Evolutionary conservation across 2,329 filamentous ascomycete genomes (phyloP), one percentile per base, ranked within the genome.

Genomic region (Biscogniauxia sp.): DNA sequence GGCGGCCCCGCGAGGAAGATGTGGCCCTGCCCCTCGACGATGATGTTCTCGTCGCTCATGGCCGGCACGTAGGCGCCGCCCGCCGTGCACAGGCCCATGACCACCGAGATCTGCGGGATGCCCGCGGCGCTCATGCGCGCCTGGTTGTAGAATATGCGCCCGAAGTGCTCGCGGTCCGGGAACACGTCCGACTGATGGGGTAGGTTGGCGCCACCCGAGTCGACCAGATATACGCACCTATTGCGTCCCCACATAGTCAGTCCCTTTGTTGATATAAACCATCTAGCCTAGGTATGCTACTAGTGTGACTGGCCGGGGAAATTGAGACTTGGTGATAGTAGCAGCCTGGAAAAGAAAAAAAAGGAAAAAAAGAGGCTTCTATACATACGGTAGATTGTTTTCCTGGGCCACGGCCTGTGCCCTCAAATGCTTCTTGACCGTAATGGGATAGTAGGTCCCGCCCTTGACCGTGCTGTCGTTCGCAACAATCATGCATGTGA

Each of bases 391-490:
- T 50, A 88, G 75, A 52, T 84, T 88, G 76, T 98, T 98, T 75
- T 98, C 92, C 66, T 91, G 86, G 0, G 94, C 94, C 65, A 98
- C 90, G 26, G 90, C 88, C 76, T 99, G 95, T 4, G 94, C 94
- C 64, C 94, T 87, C 17, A 98, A 81, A 76, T 98, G 95, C 82
- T 99, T 99, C 81, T 97, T 97, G 61, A 98, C 92, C 0, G 94
- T 99, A 69, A 98, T 92, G 1, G 94, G 94, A 73, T 94, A 98
- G 78, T 99, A 99, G 1, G 94, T 96, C 23, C 94, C 94, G 56
- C 94, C 94, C 79, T 98, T 99, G 72, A 98, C 94, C 19, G 94
- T 97, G 79, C 92, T 96, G 74, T 97, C 94, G 74, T 98, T 97
- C 60, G 93, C 93, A 55, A 97, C 91, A 69, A 98, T 91, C 79